A percentile compares a stretch with the other conserved stretches of the same genome.
These are phyloP conservation scores for Phaeolepiota aurea DNA, from an alignment of 768 basidiomycete species.

Conservation along the genomic window DNA sequence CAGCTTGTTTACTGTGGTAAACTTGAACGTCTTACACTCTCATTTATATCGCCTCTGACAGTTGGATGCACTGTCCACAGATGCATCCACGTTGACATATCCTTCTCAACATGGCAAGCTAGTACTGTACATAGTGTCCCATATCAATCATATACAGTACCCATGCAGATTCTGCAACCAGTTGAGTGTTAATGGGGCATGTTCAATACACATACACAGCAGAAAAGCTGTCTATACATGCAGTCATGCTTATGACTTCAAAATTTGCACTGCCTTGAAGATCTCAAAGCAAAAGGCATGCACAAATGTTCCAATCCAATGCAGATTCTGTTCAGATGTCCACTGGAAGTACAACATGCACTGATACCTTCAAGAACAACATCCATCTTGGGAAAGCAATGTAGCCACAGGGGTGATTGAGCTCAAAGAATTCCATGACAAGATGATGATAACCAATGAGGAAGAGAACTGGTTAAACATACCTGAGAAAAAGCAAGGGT, in stretches of 20 bases:
- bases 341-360: slow-evolving; percentile 23
- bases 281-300: slow-evolving; percentile 12
- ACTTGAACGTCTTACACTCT: no score
- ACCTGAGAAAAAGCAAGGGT: neutral
- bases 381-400: slow-evolving; percentile 11
- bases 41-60: no score
- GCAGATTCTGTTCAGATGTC: slow-evolving; percentile 10
- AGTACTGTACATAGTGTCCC: no score
- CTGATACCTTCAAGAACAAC: slow-evolving; percentile 14
- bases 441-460: slow-evolving; percentile 1
- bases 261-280: slow-evolving; percentile 7
- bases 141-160: no score
- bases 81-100: no score
- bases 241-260: slow-evolving; percentile 7
- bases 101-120: no score
- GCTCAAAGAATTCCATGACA: slow-evolving; percentile 2
- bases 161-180: slow-evolving; percentile 18
- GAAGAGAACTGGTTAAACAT: neutral
- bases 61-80: no score
- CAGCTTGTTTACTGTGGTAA: no score
- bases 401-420: neutral
- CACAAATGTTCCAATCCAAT: slow-evolving; percentile 19
- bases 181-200: neutral
- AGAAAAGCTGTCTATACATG: slow-evolving; percentile 12
- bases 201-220: slow-evolving; percentile 6